phyloP scores from a whole-genome alignment of 495 filamentous ascomycete species.

The Usnea hakonensis region DNA sequence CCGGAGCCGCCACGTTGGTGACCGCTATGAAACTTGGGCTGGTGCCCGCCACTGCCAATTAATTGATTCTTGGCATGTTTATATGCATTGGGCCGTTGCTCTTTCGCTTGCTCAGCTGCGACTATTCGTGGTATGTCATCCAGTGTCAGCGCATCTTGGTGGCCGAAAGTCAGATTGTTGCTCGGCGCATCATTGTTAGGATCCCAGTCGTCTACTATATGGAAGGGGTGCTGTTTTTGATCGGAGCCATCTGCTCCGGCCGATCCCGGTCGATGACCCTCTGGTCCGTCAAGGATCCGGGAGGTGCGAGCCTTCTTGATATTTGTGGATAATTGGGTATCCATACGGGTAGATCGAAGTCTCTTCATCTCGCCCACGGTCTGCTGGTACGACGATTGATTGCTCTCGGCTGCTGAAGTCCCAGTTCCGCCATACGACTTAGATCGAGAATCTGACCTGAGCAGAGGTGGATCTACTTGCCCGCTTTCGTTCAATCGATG shows the following conservation, averaged over 20 bases:
- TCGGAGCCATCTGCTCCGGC: constrained; percentile 59
- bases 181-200: constrained; percentile 56
- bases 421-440: constrained; percentile 67
- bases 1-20: constrained; percentile 74
- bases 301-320: constrained; percentile 85
- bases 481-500: constrained; percentile 39
- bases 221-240: constrained; percentile 52
- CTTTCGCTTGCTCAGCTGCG: constrained; percentile 87
- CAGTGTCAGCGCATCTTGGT: constrained; percentile 82
- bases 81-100: constrained; percentile 79
- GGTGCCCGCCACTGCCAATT: constrained; percentile 51
- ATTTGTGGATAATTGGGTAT: constrained; percentile 85
- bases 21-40: constrained; percentile 61
- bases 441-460: constrained; percentile 62
- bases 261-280: constrained; percentile 72
- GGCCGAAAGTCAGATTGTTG: constrained; percentile 73
- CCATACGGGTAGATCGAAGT: constrained; percentile 83
- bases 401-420: constrained; percentile 45
- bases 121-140: constrained; percentile 98
- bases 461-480: constrained; percentile 39
- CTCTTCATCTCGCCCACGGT: constrained; percentile 91
- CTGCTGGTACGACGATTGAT: constrained; percentile 79
- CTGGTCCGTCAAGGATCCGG: constrained; percentile 84
- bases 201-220: constrained; percentile 84
- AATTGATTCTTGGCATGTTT: constrained; percentile 69